Conservation (phyloP, 2,329 filamentous ascomycete genomes). For the Shiraia bambusicola region DNA sequence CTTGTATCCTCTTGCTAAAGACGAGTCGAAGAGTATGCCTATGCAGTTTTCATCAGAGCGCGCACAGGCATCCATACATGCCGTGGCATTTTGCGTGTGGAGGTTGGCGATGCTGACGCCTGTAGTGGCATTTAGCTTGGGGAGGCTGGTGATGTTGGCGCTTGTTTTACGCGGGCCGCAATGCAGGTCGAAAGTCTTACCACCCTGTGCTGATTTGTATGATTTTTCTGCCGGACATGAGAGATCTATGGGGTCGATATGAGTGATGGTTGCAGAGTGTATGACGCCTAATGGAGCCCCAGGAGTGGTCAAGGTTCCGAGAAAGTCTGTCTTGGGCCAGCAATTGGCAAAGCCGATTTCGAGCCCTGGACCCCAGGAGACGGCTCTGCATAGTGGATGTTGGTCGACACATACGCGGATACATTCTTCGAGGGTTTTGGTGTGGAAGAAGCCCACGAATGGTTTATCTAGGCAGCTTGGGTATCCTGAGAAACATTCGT, state of each 20-base stretch:
- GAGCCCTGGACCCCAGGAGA: conserved; percentile 30
- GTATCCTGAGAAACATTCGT: conserved; percentile 25
- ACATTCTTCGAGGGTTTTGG: conserved; percentile 30
- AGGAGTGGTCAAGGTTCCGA: conserved; percentile 10
- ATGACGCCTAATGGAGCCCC: conserved; percentile 13
- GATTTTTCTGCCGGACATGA: conserved; percentile 18
- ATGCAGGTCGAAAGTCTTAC: conserved; percentile 29
- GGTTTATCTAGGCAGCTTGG: conserved; percentile 14
- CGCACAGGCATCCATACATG: conserved; percentile 36
- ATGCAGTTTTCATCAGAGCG: conserved; percentile 23
- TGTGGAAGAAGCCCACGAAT: conserved; percentile 32
- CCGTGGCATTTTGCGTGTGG: conserved; percentile 30
- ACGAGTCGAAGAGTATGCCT: conserved; percentile 31
- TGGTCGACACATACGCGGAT: conserved; percentile 28
- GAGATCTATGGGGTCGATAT: conserved; percentile 22
- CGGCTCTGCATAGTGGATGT: conserved; percentile 33
- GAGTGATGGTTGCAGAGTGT: conserved; percentile 30
- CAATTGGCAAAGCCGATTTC: conserved; percentile 39
- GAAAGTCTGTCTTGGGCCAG: conserved; percentile 29
- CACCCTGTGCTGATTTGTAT: conserved; percentile 14
- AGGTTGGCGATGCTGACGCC: conserved; percentile 33
- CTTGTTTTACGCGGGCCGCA: conserved; percentile 34
- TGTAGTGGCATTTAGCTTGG: conserved; percentile 30
- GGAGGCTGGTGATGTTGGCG: conserved; percentile 32
- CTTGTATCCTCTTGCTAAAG: conserved; percentile 24